These are phyloP conservation scores for Torulaspora microellipsoides DNA, from an alignment of 805 yeast genomes.

Conservation along the genomic window DNA sequence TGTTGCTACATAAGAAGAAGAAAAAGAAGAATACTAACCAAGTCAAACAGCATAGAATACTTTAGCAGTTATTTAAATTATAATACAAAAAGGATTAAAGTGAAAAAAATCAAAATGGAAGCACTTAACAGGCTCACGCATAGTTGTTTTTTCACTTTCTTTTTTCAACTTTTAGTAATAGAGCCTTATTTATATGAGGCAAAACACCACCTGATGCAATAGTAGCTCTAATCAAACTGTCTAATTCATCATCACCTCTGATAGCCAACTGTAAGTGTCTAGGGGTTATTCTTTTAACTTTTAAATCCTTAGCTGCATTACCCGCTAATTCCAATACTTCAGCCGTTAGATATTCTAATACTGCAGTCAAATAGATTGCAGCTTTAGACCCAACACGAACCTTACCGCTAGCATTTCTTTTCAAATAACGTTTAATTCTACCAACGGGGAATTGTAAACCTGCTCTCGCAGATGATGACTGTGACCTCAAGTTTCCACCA, in stretches of 20 bases:
- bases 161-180: slow-evolving; percentile 65
- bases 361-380: slow-evolving; percentile 94
- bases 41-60: too few species aligned
- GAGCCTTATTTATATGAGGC: slow-evolving; percentile 85
- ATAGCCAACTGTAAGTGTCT: slow-evolving; percentile 95
- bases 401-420: slow-evolving; percentile 81
- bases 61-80: too few species aligned
- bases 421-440: slow-evolving; percentile 94
- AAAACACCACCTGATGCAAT: slow-evolving; percentile 98
- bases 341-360: slow-evolving; percentile 91
- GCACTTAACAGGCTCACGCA: too few species aligned
- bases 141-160: slow-evolving; percentile 2
- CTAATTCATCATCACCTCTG: slow-evolving; percentile 97
- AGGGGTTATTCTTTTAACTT: slow-evolving; percentile 95
- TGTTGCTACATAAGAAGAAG: too few species aligned
- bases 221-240: slow-evolving; percentile 88
- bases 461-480: slow-evolving; percentile 90
- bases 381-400: slow-evolving; percentile 90
- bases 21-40: too few species aligned
- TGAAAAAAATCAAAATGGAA: neutral
- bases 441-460: slow-evolving; percentile 98
- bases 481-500: slow-evolving; percentile 46
- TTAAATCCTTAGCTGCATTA: slow-evolving; percentile 94
- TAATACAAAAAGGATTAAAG: neutral
- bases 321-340: slow-evolving; percentile 98